Conservation (phyloP, 371 early-diverging fungal genomes). For the Dinochytrium kinnereticum region DNA sequence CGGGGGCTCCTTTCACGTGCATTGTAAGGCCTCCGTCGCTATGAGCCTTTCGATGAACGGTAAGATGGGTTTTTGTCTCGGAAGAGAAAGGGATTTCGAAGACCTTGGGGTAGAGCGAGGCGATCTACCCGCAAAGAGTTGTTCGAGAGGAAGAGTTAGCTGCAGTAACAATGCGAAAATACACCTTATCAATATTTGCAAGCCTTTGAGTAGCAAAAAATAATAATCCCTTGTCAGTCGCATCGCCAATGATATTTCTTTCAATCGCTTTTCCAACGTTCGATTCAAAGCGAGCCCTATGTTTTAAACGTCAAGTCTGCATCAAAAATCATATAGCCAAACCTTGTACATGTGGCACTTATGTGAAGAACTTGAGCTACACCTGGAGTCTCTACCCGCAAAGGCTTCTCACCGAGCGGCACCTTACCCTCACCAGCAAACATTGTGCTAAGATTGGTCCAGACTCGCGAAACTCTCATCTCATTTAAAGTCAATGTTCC, state of each 20-base stretch:
- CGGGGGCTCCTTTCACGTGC: conserved; percentile 64
- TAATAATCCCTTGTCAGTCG: conserved; percentile 61
- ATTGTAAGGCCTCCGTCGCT: conserved; percentile 52
- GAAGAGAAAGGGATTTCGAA: conserved; percentile 61
- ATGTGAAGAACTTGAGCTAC: conserved; percentile 53
- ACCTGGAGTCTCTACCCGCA: conserved; percentile 48
- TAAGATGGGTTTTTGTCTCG: conserved; percentile 54
- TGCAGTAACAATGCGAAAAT: not conserved
- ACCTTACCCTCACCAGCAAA: conserved; percentile 35
- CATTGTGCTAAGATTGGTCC: conserved; percentile 45
- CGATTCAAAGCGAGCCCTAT: conserved; percentile 46
- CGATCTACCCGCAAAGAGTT: too few relatives aligned
- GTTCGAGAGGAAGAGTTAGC: not conserved
- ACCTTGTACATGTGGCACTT: conserved; percentile 53
- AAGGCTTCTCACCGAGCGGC: conserved; percentile 34
- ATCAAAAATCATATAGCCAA: not conserved
- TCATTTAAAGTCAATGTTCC: conserved; percentile 59
- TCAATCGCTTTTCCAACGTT: conserved; percentile 24
- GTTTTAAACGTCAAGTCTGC: not conserved
- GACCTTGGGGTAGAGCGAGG: conserved; percentile 53
- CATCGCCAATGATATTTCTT: conserved; percentile 52
- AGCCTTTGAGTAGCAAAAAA: conserved; percentile 49
- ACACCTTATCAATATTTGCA: conserved; percentile 51
- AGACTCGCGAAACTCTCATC: conserved; percentile 53
- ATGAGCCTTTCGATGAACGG: conserved; percentile 59